These are phyloP conservation scores for Mucor plumbeus DNA, from an alignment of 371 early-diverging fungal genomes.

Conservation along the genomic window DNA sequence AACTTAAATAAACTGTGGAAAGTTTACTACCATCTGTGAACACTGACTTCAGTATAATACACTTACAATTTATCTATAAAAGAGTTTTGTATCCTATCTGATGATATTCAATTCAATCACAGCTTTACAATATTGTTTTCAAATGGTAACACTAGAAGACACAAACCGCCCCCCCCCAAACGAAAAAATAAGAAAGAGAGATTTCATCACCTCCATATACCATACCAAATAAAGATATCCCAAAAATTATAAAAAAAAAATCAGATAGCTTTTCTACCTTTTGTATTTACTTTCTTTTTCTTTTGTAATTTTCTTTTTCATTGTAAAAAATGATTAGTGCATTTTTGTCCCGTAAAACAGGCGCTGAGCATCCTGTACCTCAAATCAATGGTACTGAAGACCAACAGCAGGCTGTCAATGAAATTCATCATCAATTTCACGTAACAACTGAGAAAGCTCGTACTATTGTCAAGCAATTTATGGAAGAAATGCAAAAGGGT, in stretches of 20 bases:
- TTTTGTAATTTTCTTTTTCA: background rate
- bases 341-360: background rate
- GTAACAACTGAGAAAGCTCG: slow-evolving; percentile 17
- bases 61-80: too few relatives aligned
- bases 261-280: background rate
- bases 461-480: slow-evolving; percentile 64
- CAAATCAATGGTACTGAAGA: slow-evolving; percentile 17
- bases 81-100: too few relatives aligned
- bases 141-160: background rate
- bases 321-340: slow-evolving; percentile 9
- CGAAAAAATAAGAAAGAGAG: too few relatives aligned
- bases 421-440: slow-evolving; percentile 15
- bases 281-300: background rate
- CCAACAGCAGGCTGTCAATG: slow-evolving; percentile 18
- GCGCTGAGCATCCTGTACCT: background rate
- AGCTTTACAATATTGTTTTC: too few relatives aligned
- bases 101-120: too few relatives aligned
- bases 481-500: slow-evolving; percentile 75
- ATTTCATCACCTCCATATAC: background rate
- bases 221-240: background rate
- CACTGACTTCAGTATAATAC: too few relatives aligned
- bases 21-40: too few relatives aligned
- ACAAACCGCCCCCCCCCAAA: too few relatives aligned
- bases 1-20: too few relatives aligned
- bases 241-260: background rate